Conservation (phyloP, 1,139 yeast species). For the Taiozyma sp. region DNA sequence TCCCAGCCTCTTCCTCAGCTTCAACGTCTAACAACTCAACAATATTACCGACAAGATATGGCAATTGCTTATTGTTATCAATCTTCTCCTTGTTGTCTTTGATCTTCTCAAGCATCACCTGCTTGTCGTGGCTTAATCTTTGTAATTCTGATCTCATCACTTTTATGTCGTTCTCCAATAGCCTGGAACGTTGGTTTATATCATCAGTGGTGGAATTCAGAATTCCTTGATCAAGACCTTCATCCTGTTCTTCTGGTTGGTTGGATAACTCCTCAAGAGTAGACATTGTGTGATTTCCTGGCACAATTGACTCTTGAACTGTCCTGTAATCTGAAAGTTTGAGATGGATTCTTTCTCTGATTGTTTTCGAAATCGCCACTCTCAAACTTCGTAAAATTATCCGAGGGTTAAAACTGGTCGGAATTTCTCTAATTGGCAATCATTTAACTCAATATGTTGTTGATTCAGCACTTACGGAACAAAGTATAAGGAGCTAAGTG, state of each 20-base stretch:
- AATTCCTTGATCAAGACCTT: conserved; percentile 76
- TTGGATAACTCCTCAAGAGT: conserved; percentile 66
- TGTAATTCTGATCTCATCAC: conserved; percentile 93
- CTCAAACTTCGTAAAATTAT: background rate
- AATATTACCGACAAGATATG: conserved; percentile 96
- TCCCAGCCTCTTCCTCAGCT: conserved; percentile 66
- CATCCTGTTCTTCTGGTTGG: conserved; percentile 43
- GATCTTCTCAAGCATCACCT: conserved; percentile 89
- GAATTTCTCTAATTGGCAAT: background rate
- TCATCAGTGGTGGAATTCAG: conserved; percentile 76
- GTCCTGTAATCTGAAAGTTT: background rate
- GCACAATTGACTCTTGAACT: background rate
- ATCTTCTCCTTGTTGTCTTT: conserved; percentile 96
- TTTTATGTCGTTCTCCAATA: conserved; percentile 92
- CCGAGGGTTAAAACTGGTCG: background rate
- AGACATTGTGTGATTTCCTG: conserved; percentile 39
- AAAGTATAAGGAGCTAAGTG: too few relatives aligned
- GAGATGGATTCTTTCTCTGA: background rate
- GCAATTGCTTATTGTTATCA: conserved; percentile 91
- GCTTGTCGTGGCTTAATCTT: conserved; percentile 86
- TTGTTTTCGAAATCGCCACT: background rate
- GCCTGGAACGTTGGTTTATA: conserved; percentile 77
- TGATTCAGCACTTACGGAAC: background rate
- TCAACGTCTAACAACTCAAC: conserved; percentile 90
- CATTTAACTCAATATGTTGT: too few relatives aligned